Evolutionary conservation across 2,329 filamentous ascomycete genomes (phyloP), one percentile per base, ranked within the genome.

Genomic region (Colletotrichum sp.): DNA sequence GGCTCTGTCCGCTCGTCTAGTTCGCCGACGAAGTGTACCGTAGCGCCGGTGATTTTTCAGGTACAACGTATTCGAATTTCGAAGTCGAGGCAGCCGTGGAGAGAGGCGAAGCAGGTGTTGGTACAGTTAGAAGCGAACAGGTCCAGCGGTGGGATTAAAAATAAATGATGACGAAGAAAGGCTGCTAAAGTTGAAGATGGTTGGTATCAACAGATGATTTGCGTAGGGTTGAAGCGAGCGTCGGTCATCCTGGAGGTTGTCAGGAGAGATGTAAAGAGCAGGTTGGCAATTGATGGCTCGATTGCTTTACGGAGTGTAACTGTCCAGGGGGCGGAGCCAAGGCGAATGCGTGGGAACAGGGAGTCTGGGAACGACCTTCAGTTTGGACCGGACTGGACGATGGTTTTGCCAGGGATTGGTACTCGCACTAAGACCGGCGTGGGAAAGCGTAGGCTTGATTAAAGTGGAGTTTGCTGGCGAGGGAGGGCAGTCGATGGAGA

Each of bases 141-240:
- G 21, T 24, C 62, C 63, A 72, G 63, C 13, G 36, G 29, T 33
- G 11, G 34, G 27, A 38, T 58, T 38, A 33, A 57, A 31, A 68
- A 62, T 21, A 66, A 21, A 24, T 33, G 55, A 54, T 54, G 31
- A 59, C 21, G 27, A 36, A 8, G n/a, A 24, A 15, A 57, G 34
- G 31, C 18, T 57, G 38, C 47, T 29, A 29, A 24, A 29, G 43
- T 21, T 58, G 33, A n/a, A 43, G 21, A 33, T 18, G 51, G 27
- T 43, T 31, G 43, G 47, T 63, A 29, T 54, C 57, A 69, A 36
- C 27, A 15, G 29, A 36, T 43, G 34, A 24, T 21, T 57, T 61
- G 47, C 65, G 29, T 24, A 33, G n/a, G 51, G 27, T 66, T 66
- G 61, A 66, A 74, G 72, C 72, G 72, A 74, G 72, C 70, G 72